A percentile compares a stretch with the other conserved stretches of the same genome.
These are phyloP conservation scores for Aspergillus fischeri DNA, from an alignment of 2,329 filamentous ascomycete species.

Conservation along the genomic window DNA sequence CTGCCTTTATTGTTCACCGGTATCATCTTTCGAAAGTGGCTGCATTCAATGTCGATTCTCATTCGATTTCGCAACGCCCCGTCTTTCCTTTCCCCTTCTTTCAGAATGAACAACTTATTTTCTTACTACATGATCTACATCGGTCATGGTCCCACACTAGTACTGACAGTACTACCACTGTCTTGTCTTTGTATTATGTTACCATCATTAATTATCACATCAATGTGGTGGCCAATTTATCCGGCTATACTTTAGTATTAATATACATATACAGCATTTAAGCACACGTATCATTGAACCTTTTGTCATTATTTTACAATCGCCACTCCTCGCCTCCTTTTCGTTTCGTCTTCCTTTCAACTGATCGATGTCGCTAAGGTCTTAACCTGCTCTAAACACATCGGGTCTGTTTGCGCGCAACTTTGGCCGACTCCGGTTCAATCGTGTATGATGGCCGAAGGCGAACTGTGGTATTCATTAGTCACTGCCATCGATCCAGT, in stretches of 20 bases:
- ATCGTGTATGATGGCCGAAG: constrained; percentile 29
- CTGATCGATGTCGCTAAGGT: not conserved
- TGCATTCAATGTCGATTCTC: not conserved
- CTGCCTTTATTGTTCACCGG: not conserved
- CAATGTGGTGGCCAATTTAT: constrained; percentile 2
- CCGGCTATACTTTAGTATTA: constrained; percentile 1
- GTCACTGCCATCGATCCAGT: constrained; percentile 35
- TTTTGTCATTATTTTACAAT: not conserved
- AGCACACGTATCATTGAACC: not conserved
- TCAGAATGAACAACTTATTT: not conserved
- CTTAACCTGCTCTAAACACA: not conserved
- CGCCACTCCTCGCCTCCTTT: not conserved
- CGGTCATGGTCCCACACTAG: not conserved
- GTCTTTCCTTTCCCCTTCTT: not conserved
- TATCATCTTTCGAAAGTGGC: not conserved
- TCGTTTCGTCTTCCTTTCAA: not conserved
- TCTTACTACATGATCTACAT: not conserved
- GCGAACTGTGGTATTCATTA: constrained; percentile 34
- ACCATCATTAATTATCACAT: not conserved
- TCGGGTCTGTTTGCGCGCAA: not conserved
- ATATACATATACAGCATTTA: not conserved
- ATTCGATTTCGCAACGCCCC: not conserved
- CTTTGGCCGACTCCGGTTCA: not conserved
- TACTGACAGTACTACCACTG: not conserved
- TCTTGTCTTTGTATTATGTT: not conserved